Percentiles rank a stretch among this genome's conserved stretches.
Conservation (phyloP, 805 yeast genomes). For the Debaryomyces castellii region DNA sequence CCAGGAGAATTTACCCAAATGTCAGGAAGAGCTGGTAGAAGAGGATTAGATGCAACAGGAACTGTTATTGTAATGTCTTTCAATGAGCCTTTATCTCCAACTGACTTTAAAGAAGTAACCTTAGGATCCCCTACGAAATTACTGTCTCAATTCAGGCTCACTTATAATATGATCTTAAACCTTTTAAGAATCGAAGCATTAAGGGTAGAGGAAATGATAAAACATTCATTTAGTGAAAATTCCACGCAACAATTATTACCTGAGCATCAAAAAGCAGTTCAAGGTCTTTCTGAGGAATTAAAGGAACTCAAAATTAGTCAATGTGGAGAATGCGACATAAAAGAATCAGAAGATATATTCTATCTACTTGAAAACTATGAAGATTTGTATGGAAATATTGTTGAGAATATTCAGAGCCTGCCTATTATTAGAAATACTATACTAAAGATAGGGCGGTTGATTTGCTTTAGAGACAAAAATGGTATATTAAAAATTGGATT, state of each 20-base stretch:
- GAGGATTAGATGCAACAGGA: conserved; percentile 92
- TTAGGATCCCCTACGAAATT: conserved; percentile 89
- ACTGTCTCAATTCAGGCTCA: conserved; percentile 87
- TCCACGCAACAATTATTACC: conserved; percentile 82
- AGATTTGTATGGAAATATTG: conserved; percentile 42
- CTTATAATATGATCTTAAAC: conserved; percentile 94
- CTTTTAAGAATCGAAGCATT: conserved; percentile 89
- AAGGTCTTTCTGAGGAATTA: conserved; percentile 50
- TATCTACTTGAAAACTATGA: conserved; percentile 47
- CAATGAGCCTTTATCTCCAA: conserved; percentile 56
- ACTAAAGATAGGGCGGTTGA: conserved; percentile 54
- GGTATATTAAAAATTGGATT: conserved; percentile 51
- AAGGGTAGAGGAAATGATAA: conserved; percentile 97
- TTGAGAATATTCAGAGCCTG: conserved; percentile 46
- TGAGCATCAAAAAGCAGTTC: conserved; percentile 71
- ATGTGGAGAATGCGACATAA: conserved; percentile 35
- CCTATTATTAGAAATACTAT: conserved; percentile 46
- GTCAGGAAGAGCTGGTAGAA: conserved; percentile 98
- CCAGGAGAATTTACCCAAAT: conserved; percentile 99
- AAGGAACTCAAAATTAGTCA: conserved; percentile 31
- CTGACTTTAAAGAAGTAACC: conserved; percentile 73
- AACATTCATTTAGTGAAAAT: conserved; percentile 91
- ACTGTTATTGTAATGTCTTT: conserved; percentile 92
- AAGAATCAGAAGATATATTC: conserved; percentile 47
- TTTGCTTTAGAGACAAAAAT: conserved; percentile 54